Base-by-base conservation (phyloP, 2,329 filamentous ascomycete genomes). In the Arthrinium puccinioides region DNA sequence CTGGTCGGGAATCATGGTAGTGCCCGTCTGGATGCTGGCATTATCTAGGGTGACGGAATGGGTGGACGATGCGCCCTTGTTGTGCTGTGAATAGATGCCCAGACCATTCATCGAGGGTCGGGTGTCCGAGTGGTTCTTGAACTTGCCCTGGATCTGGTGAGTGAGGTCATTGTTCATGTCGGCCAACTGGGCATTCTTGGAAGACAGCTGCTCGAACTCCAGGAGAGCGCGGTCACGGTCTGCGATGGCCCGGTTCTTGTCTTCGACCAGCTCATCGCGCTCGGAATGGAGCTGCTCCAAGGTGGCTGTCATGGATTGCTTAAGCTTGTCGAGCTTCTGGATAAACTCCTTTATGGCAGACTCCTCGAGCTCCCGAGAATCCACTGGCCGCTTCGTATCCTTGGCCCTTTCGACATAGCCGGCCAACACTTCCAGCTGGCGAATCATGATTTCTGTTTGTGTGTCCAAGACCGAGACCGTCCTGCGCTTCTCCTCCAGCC, bases 81-180 rank as follows among this genome's bases (percentile, higher is more conserved):
- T 26, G 50, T 62, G 57, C 32, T 72, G 64, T 32, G 66, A 61
- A 45, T 78, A 79, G 44, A 79, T 79, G 30, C 74, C 74, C 13
- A 79, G 61, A 9, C 74, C 74, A 32, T 72, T 73, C 15, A 70
- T 60, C 9, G 69, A 43, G 56, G 50, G 43, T 52, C 59, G 36
- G 66, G 66, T 38, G 74, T 82, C 55, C 83, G 88, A 31, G 80
- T 82, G 51, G 25, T 49, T 55, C 65, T 94, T 94, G 69, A 96
- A 94, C 21, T 88, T 77, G 53, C 85, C 87, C 59, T 97, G 90
- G 42, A 97, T 95, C 55, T 89, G 87, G 53, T 94, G 86, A 4
- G 94, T 89, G 39, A 98, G 70, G 55, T 95, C 87, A 51, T 95
- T 94, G 65, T 98, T 97, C 70, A 97, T 79, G 53, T 96, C 87